Evolutionary conservation across 2,329 filamentous ascomycete genomes (phyloP).

Genomic region (Talaromyces sp.): DNA sequence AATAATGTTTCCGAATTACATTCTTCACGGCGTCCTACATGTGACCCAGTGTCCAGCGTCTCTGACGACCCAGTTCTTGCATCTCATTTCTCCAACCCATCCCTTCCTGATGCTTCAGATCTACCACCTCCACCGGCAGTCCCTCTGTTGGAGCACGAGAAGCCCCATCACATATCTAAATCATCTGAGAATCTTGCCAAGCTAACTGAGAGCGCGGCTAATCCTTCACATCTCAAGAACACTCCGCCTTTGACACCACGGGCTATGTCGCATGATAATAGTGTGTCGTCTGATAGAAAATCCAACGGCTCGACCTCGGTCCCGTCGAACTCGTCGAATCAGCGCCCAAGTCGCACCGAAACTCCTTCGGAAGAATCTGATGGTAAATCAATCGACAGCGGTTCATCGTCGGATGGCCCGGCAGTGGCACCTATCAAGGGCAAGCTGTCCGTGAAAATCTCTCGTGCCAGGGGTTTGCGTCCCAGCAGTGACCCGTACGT

Average conservation of each 20-base stretch:
- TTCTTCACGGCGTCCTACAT: constrained; percentile 42
- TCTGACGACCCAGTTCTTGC: constrained; percentile 62
- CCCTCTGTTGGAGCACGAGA: constrained; percentile 48
- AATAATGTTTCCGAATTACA: constrained; percentile 27
- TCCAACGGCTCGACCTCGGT: constrained; percentile 21
- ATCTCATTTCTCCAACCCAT: constrained; percentile 64
- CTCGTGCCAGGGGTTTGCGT: constrained; percentile 74
- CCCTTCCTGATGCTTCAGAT: constrained; percentile 50
- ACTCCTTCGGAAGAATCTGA: constrained; percentile 27
- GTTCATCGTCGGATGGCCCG: constrained; percentile 44
- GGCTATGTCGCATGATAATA: constrained; percentile 66
- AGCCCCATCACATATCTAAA: constrained; percentile 33
- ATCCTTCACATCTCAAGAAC: constrained; percentile 67
- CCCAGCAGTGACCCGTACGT: constrained; percentile 88
- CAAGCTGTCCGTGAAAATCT: constrained; percentile 83
- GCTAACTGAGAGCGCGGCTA: constrained; percentile 77
- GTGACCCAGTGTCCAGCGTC: constrained; percentile 58
- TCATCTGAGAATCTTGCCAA: constrained; percentile 46
- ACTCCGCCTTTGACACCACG: constrained; percentile 85
- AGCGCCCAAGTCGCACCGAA: constrained; percentile 23
- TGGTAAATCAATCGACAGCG: constrained; percentile 34
- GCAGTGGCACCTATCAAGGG: constrained; percentile 71
- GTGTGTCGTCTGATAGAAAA: constrained; percentile 28
- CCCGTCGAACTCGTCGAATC: constrained; percentile 19
- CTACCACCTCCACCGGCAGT: constrained; percentile 39